phyloP scores from a whole-genome alignment of 805 yeast genomes.

The Pichia cabralensis region DNA sequence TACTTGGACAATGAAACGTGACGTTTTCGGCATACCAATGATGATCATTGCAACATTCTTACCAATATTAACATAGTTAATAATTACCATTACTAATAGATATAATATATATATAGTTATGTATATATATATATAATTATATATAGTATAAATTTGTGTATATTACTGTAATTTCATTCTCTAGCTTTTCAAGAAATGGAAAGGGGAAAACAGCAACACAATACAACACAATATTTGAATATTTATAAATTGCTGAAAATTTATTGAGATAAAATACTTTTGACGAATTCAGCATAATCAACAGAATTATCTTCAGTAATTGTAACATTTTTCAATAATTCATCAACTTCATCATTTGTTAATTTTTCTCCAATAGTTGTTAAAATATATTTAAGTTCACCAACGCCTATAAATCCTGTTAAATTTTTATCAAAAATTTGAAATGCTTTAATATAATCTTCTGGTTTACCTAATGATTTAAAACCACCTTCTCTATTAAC shows the following conservation, averaged over 20 bases:
- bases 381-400: slow-evolving; percentile 88
- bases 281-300: slow-evolving; percentile 90
- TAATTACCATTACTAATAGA: too few species aligned
- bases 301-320: slow-evolving; percentile 91
- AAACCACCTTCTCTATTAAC: slow-evolving; percentile 83
- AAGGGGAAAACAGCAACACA: too few species aligned
- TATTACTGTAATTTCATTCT: too few species aligned
- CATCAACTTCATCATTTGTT: slow-evolving; percentile 86
- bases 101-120: neutral
- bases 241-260: too few species aligned
- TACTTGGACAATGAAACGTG: slow-evolving; percentile 89
- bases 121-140: neutral
- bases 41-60: slow-evolving; percentile 91
- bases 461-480: slow-evolving; percentile 79
- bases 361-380: slow-evolving; percentile 95
- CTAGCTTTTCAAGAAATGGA: too few species aligned
- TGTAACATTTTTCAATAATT: slow-evolving; percentile 88
- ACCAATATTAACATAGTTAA: slow-evolving; percentile 50
- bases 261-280: slow-evolving; percentile 84
- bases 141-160: too few species aligned
- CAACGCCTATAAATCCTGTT: slow-evolving; percentile 94
- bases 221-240: too few species aligned
- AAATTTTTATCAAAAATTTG: slow-evolving; percentile 96
- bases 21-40: slow-evolving; percentile 94
- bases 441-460: slow-evolving; percentile 90